Evolutionary conservation across 2,329 filamentous ascomycete species (phyloP).

Genomic region (Alternaria ventricosa): DNA sequence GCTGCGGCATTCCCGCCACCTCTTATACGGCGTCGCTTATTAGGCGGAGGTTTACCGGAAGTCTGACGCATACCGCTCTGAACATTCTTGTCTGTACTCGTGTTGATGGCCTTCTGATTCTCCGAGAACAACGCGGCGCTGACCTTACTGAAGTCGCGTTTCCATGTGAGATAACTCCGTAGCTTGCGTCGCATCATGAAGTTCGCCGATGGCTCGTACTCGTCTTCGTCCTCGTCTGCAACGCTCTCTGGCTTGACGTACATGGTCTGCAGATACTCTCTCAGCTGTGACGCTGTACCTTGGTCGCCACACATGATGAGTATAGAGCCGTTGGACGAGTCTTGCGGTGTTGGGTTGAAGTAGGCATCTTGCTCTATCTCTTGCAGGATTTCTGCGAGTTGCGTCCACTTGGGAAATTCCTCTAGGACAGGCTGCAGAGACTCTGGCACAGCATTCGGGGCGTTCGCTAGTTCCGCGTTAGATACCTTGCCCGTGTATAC

Average conservation of each 20-base stretch:
- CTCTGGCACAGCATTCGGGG: slow-evolving; percentile 59
- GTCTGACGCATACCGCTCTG: slow-evolving; percentile 50
- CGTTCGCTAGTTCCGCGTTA: slow-evolving; percentile 59
- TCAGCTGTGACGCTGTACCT: slow-evolving; percentile 82
- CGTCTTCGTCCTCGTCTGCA: slow-evolving; percentile 58
- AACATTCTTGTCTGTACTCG: slow-evolving; percentile 65
- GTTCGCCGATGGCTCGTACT: slow-evolving; percentile 70
- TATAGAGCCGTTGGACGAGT: slow-evolving; percentile 89
- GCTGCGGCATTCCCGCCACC: slow-evolving; percentile 72
- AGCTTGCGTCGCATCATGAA: slow-evolving; percentile 92
- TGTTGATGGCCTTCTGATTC: slow-evolving; percentile 77
- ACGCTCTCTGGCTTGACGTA: slow-evolving; percentile 66
- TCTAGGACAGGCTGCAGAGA: slow-evolving; percentile 83
- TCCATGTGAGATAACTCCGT: slow-evolving; percentile 88
- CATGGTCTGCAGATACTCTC: slow-evolving; percentile 92
- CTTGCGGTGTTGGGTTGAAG: slow-evolving; percentile 75
- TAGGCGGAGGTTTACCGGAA: slow-evolving; percentile 73
- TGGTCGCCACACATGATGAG: slow-evolving; percentile 95
- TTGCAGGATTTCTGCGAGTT: slow-evolving; percentile 87
- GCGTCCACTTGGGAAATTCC: slow-evolving; percentile 91
- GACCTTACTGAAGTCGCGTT: slow-evolving; percentile 84
- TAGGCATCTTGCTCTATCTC: slow-evolving; percentile 93
- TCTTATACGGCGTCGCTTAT: slow-evolving; percentile 84
- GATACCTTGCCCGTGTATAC: slow-evolving; percentile 80
- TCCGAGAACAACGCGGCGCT: slow-evolving; percentile 79